These are phyloP conservation scores for Williopsis jadinii DNA, from an alignment of 1,139 yeast genomes.

Conservation along the genomic window DNA sequence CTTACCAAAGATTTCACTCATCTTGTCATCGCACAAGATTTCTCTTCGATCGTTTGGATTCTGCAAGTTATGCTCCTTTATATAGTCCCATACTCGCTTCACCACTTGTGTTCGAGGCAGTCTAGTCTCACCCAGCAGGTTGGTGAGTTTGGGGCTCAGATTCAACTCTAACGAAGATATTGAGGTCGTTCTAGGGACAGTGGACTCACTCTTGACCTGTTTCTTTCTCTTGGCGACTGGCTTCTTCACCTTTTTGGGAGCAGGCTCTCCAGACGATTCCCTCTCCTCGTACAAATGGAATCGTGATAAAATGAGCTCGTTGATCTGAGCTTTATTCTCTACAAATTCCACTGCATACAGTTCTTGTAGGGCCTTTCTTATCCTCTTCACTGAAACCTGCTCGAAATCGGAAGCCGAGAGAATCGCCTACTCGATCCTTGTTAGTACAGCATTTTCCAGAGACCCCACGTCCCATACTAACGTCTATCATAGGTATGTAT, in stretches of 20 bases:
- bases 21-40: constrained; percentile 59
- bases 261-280: constrained; percentile 26
- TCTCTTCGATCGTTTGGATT: constrained; percentile 62
- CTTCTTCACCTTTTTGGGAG: constrained; percentile 8
- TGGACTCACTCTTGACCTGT: constrained; percentile 5
- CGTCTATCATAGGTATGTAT: constrained; percentile 58
- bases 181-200: constrained; percentile 5
- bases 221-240: constrained; percentile 3
- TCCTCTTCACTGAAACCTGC: constrained; percentile 63
- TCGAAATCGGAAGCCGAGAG: constrained; percentile 68
- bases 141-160: constrained; percentile 45
- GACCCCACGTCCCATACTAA: constrained; percentile 27
- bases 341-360: constrained; percentile 50
- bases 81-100: constrained; percentile 67
- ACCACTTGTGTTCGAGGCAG: constrained; percentile 67
- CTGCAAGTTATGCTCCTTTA: constrained; percentile 57
- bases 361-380: constrained; percentile 64
- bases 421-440: constrained; percentile 44
- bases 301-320: constrained; percentile 53
- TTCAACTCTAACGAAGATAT: constrained; percentile 24
- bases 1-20: constrained; percentile 54
- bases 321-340: constrained; percentile 46
- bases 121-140: constrained; percentile 31
- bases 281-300: constrained; percentile 32
- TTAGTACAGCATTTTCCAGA: background rate